Base-by-base conservation (phyloP, 768 basidiomycete species). In the Saitozyma podzolica region DNA sequence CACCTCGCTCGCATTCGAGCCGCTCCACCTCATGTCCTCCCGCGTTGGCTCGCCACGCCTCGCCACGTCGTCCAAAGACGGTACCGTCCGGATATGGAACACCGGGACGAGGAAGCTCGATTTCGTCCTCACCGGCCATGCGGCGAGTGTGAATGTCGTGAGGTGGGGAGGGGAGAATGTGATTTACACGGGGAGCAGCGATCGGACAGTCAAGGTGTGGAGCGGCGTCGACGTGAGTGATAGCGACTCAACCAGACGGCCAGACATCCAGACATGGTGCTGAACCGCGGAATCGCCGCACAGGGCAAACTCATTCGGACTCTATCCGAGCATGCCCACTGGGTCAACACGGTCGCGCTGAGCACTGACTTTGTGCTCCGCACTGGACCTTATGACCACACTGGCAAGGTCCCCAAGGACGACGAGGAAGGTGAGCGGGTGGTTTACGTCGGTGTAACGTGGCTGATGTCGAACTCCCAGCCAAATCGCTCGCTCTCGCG, bases 281-380 rank as follows among this genome's bases (percentile, higher is more conserved):
- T 47, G 45, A 47, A 47, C 5, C 29, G 29, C 29, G 29, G 29
- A 29, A 29, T 5, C 29, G 20, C 14, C 40, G 20, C 20, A 19
- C 10, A 94, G 89, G 95, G 94, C 0, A 89, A 86, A 78, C 85
- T 87, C 37, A 82, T 97, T 43, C 85, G 94, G 70, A 87, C 88
- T 0, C 82, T 98, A 37, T 92, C 91, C 78, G 93, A 97, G 65
- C 95, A 99, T 71, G 96, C 93, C 0, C 96, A 99, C 74, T 98
- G 94, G 95, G 96, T 99, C 8, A 99, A 94, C 17, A 98, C 94
- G 0, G 86, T 99, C 50, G 88, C 96, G 4, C 83, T 97, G 58
- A 95, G 93, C 79, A 94, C 94, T 9, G 95, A 99, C 76, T 96
- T 94, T 73, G 86, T 95, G 37, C 84, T 96, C 5, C 88, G 94